Base-by-base conservation (phyloP, 306 rosid species). In the Hippophae tibetana region DNA sequence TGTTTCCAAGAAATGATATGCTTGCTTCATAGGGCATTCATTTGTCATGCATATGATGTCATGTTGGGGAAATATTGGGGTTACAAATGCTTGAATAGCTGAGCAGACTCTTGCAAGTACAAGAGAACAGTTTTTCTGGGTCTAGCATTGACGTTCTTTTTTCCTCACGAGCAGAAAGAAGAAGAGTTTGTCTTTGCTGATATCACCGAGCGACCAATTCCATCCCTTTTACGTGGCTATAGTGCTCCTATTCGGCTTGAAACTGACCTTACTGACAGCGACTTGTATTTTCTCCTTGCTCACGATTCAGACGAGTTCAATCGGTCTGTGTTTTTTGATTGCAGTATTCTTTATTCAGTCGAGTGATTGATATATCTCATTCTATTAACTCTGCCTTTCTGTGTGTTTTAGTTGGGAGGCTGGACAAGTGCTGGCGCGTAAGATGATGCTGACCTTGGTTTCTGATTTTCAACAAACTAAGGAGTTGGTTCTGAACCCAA, bases 231-330 rank as follows among this genome's bases (percentile, higher is more conserved):
- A 57, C 76, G 99, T 49, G 94, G 95, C 26, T 93, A 88, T 58
- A 93, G 99, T 81, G 88, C 97, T 70, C 99, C 99, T 59, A 51
- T 93, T 59, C 99, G 99, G 51, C 77, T 93, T 52, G 95, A 88
- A 69, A 78, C 97, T 9, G 95, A 93, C 80, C 88, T 93, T 71
- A 58, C 78, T 5, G 86, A 93, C 10, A 68, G 63, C 3, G 94
- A 88, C 71, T 82, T 88, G 56, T 93, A 72, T 82, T 88, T 93
- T 83, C 89, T 93, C 44, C 86, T 93, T 54, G 99, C 95, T 64
- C 66, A 88, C 70, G 99, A 93, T 80, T 86, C 97, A 8, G 97
- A 93, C 47, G 87, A 84, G 72, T 93, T 93, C 73, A 93, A 88
- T 65, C 86, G 99, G 99, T 93, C 59, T 62, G 96, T 82, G 58